A percentile compares a stretch with the other conserved stretches of the same genome.
phyloP scores from a whole-genome alignment of 1,139 yeast species.

The Pichia sp. region DNA sequence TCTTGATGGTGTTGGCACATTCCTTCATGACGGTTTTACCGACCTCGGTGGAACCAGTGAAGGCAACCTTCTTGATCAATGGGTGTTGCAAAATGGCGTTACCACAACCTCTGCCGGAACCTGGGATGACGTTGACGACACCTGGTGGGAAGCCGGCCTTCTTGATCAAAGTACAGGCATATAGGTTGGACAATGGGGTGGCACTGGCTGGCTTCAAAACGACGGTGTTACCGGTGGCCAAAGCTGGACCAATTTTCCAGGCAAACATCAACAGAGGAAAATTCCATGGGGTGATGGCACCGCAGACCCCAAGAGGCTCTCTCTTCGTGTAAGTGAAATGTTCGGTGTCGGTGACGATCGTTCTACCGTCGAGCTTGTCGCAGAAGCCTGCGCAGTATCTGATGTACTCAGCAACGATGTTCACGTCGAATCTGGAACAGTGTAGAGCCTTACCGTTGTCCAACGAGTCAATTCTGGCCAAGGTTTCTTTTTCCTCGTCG shows the following conservation, averaged over 20 bases:
- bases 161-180: conserved; percentile 52
- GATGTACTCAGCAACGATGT: conserved; percentile 49
- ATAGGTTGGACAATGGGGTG: conserved; percentile 76
- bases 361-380: conserved; percentile 66
- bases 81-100: conserved; percentile 66
- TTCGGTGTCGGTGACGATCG: conserved; percentile 59
- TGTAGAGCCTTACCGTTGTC: conserved; percentile 75
- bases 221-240: conserved; percentile 77
- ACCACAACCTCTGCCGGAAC: conserved; percentile 77
- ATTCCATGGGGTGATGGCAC: conserved; percentile 84
- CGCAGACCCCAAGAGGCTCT: conserved; percentile 78
- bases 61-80: conserved; percentile 71
- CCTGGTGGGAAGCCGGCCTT: conserved; percentile 80
- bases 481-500: conserved; percentile 53
- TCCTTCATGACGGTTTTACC: conserved; percentile 73
- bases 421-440: conserved; percentile 55
- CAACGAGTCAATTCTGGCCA: conserved; percentile 73
- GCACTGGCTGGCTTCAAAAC: conserved; percentile 80
- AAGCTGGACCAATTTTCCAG: conserved; percentile 84
- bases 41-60: conserved; percentile 81
- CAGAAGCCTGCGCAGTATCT: conserved; percentile 82
- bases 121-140: conserved; percentile 70
- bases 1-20: conserved; percentile 68
- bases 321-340: conserved; percentile 57
- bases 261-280: conserved; percentile 81